Percentiles rank a stretch among this genome's conserved stretches.
Conservation (phyloP, 192 early-diverging fungal species). For the Backusella tuberculispora region DNA sequence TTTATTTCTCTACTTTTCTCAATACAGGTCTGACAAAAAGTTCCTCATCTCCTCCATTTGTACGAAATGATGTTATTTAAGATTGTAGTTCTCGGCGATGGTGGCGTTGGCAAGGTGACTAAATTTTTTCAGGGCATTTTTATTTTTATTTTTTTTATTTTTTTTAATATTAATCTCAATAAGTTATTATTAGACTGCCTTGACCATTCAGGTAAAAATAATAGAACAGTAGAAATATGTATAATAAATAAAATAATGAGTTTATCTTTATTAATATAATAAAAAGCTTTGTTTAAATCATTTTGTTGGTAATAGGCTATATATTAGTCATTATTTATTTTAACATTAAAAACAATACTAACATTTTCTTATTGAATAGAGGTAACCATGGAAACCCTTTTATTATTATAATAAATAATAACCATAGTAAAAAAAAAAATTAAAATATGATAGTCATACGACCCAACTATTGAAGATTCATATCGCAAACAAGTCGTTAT, state of each 20-base stretch:
- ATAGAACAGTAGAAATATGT: neutral
- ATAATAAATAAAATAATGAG: neutral
- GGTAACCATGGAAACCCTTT: constrained; percentile 17
- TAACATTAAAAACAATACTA: neutral
- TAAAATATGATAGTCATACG: constrained; percentile 72
- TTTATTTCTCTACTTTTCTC: neutral
- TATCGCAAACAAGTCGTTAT: constrained; percentile 98
- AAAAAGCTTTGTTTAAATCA: constrained; percentile 46
- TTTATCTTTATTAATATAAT: neutral
- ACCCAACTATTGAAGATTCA: constrained; percentile 98
- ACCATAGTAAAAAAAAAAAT: neutral
- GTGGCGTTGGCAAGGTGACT: constrained; percentile 69
- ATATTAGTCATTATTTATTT: neutral
- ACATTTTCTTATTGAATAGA: constrained; percentile 18
- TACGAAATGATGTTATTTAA: constrained; percentile 91
- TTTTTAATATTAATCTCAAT: neutral
- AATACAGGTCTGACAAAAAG: neutral
- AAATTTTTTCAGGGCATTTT: neutral
- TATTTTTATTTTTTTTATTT: neutral
- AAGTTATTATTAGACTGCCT: constrained; percentile 35
- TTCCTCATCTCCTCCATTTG: constrained; percentile 1
- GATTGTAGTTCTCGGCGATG: constrained; percentile 91
- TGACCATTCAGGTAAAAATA: constrained; percentile 43
- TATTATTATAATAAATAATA: constrained; percentile 6
- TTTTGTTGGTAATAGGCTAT: constrained; percentile 44